Evolutionary conservation across 495 filamentous ascomycete genomes (phyloP).

Genomic region (Xylaria palmicola): DNA sequence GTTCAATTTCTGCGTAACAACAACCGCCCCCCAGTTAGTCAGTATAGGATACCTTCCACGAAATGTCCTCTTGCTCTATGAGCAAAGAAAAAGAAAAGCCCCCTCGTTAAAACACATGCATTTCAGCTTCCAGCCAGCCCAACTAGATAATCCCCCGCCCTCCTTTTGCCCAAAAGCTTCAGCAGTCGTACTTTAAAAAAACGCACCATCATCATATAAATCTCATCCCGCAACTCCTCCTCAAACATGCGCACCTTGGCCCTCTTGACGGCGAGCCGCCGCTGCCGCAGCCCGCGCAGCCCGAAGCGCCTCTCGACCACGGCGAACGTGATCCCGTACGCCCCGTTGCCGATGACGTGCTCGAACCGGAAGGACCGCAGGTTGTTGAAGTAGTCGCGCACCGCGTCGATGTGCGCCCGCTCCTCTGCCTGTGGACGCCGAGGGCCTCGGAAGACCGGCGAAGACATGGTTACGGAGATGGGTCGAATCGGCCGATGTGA

Average conservation of each 20-base stretch:
- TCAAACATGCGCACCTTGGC: background rate
- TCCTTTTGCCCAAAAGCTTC: too few species aligned
- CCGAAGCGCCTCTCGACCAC: background rate
- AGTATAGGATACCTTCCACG: background rate
- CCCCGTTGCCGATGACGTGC: background rate
- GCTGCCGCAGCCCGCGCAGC: background rate
- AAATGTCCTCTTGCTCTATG: too few species aligned
- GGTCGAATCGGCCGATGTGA: too few species aligned
- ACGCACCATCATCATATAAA: slow-evolving; percentile 2
- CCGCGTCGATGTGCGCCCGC: background rate
- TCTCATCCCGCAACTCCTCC: background rate
- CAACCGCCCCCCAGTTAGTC: too few species aligned
- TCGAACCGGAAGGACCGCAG: background rate
- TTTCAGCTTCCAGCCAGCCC: too few species aligned
- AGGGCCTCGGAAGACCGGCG: background rate
- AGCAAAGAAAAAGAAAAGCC: too few species aligned
- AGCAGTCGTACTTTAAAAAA: too few species aligned
- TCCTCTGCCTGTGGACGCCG: background rate
- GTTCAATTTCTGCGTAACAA: background rate
- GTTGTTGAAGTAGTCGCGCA: slow-evolving; percentile 6
- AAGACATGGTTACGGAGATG: too few species aligned
- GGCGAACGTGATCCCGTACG: background rate
- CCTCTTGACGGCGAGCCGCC: slow-evolving; percentile 3
- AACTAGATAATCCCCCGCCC: too few species aligned
- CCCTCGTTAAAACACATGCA: too few species aligned